Percentiles rank a stretch among this genome's conserved stretches.
phyloP scores from a whole-genome alignment of 306 rosid genomes.

The Hippophae gyantsensis region DNA sequence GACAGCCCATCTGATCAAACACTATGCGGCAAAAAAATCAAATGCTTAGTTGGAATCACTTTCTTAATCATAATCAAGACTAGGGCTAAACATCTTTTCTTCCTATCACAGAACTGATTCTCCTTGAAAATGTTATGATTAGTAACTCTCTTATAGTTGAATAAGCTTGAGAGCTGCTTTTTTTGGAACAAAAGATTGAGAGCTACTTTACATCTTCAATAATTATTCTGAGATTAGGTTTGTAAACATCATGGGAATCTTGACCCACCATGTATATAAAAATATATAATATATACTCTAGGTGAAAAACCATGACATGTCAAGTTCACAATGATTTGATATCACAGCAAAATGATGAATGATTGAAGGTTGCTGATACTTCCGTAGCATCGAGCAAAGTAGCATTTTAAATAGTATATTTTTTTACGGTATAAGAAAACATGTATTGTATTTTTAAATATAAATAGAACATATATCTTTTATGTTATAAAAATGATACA shows the following conservation, averaged over 20 bases:
- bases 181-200: constrained; percentile 11
- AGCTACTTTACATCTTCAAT: constrained; percentile 51
- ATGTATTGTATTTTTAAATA: too few species aligned
- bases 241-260: constrained; percentile 56
- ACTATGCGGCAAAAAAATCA: constrained; percentile 19
- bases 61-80: constrained; percentile 18
- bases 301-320: constrained; percentile 39
- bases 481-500: too few species aligned
- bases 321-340: constrained; percentile 23
- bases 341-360: too few species aligned
- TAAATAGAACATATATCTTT: too few species aligned
- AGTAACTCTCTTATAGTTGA: constrained; percentile 32
- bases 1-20: constrained; percentile 53
- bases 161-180: constrained; percentile 20
- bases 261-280: constrained; percentile 42
- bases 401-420: too few species aligned
- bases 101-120: constrained; percentile 15
- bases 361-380: too few species aligned
- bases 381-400: too few species aligned
- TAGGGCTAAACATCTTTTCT: constrained; percentile 26
- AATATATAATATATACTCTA: constrained; percentile 29
- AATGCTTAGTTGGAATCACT: not conserved
- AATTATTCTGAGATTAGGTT: constrained; percentile 41
- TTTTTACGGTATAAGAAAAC: too few species aligned
- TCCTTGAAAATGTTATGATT: constrained; percentile 18